Conservation (phyloP, 176 grass and related monocot genomes). For the Miscanthus lutarioriparius region DNA sequence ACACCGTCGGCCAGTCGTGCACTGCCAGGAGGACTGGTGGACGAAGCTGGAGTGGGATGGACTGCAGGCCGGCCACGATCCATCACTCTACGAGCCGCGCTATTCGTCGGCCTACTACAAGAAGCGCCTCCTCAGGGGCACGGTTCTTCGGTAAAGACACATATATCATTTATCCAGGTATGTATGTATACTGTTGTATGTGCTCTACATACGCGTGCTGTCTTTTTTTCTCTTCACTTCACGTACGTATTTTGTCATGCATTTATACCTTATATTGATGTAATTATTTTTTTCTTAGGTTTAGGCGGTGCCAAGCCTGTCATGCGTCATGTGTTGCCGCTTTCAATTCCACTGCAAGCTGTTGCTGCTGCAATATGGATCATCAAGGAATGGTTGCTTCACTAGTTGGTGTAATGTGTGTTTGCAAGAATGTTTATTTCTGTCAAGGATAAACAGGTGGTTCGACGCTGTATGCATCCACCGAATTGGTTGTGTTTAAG, state of each 20-base stretch:
- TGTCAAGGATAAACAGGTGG: too few species aligned
- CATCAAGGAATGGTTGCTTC: background rate
- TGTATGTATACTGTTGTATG: background rate
- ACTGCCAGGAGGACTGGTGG: slow-evolving; percentile 21
- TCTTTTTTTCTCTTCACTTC: background rate
- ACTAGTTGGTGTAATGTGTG: background rate
- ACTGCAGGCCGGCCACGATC: background rate
- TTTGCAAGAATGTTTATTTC: background rate
- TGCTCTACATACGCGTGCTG: background rate
- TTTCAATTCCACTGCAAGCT: background rate
- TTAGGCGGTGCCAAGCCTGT: background rate
- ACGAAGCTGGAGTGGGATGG: background rate
- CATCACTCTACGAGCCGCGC: background rate
- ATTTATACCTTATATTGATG: background rate
- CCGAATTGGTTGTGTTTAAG: too few species aligned
- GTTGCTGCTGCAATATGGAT: background rate
- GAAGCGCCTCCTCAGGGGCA: background rate
- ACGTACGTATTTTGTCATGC: background rate
- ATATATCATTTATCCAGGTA: background rate
- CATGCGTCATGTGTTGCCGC: background rate
- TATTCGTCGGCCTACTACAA: background rate
- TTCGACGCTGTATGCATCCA: too few species aligned
- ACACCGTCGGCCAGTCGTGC: background rate
- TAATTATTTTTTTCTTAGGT: background rate
- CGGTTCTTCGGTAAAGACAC: background rate